Evolutionary conservation across 1,139 yeast species (phyloP), one percentile per base, ranked within the genome.

Genomic region (Candida anutae): DNA sequence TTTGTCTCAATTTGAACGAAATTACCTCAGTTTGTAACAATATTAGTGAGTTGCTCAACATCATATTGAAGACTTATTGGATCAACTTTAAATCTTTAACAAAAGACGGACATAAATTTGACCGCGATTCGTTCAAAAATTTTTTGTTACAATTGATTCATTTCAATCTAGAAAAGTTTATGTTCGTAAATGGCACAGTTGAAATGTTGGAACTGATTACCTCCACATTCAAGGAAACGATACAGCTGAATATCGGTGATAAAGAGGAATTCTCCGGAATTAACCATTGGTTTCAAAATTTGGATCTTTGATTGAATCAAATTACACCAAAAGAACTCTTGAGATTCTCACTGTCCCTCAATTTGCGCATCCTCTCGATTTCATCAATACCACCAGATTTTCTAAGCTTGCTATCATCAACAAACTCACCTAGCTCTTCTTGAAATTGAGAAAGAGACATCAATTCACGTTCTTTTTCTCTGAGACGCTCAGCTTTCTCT

Each of bases 361-460:
- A 56, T 43, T 63, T 67, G 37, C 95, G 64, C 28, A 66, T 46
- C 32, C 85, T 65, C 43, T 88, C 97, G 13, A 84, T 60, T 42
- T 87, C 96, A 35, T 80, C 93, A 22, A 87, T 69, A 3, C 97
- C 96, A 3, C 96, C 97, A 17, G 85, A 74, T 38, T 74, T 79
- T 46, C 82, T 84, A 33, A 87, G 62, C 44, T 70, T 80, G 21
- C 72, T 68, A 28, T 78, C 90, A 6, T 67, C 87, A 4, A 88
- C 95, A 61, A 85, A 88, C 22, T 74, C 81, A 2, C 79, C 94
- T n/a, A 88, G 59, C 46, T 88, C 97, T 39, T 81, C 87, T 48
- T 81, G 85, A 44, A 88, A 88, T 33, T 77, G 79, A 37, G 75
- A 77, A 23, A 62, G 46, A 27, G 65, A 62, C 40, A 74, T 57